Base-by-base conservation (phyloP, 805 yeast species). In the Saccharomycopsis sp. region DNA sequence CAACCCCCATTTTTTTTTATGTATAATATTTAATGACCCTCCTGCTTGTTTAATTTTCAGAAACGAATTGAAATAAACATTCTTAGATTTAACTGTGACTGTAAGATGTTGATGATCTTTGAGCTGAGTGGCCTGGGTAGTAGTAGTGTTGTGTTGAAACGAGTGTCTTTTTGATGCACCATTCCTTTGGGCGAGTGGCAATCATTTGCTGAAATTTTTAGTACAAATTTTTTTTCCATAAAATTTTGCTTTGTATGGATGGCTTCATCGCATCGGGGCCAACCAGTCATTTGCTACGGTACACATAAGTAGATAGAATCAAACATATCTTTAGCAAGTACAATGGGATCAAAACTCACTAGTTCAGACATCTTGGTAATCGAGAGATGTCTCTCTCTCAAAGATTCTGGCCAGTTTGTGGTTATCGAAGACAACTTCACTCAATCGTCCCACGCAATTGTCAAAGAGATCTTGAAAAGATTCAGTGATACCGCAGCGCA, bases 371-470 rank as follows among this genome's bases (percentile, higher is more conserved):
- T 48, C 1, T 18, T 60, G 20, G 53, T 55, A 9, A 57, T 60
- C 20, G 63, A 78, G 51, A 73, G 98, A 59, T 73, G 89, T 4
- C 69, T 94, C 2, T 71, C 83, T 2, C 71, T 89, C 54, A 87
- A 84, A 62, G 98, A 94, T 65, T 70, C 70, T 21, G 79, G 92
- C 0, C 95, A 96, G 0, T 80, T 92, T 56, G 69, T 89, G 2
- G 74, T 92, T 2, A 74, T 87, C 2, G 66, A 80, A 7, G 98
- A 94, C 68, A 77, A 87, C 1, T 70, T 90, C 8, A 73, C 79
- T 0, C 97, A 91, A 68, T 81, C 94, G 0, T 81, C 90, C 0
- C 64, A 71, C 34, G 65, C 73, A 51, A 69, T 91, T 12, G 65
- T 88, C 0, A 66, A 71, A 24, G 97, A 90, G 66, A 75, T 91